A percentile compares a stretch with the other conserved stretches of the same genome.
phyloP scores from a whole-genome alignment of 1,139 yeast genomes.

The Blastobotrys aristatus region DNA sequence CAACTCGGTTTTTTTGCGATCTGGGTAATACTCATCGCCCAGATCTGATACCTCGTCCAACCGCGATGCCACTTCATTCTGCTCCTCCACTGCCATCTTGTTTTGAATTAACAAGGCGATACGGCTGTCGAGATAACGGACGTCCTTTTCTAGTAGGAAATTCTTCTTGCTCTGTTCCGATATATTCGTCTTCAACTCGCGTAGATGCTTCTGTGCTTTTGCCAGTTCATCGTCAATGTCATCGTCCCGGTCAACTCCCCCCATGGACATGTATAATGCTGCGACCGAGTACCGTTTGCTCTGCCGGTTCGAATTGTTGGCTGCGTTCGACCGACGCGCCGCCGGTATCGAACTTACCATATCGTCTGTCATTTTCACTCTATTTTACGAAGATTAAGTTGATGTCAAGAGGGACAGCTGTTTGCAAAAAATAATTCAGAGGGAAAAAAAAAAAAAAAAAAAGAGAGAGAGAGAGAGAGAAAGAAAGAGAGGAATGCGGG shows the following conservation, averaged over 20 bases:
- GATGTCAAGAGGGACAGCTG: background rate
- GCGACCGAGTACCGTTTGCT: conserved; percentile 37
- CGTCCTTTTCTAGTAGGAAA: conserved; percentile 39
- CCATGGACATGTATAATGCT: conserved; percentile 37
- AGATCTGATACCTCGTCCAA: conserved; percentile 25
- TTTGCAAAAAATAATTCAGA: background rate
- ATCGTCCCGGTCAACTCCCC: conserved; percentile 37
- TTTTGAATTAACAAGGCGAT: conserved; percentile 40
- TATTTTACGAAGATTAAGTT: background rate
- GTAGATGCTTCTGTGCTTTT: conserved; percentile 34
- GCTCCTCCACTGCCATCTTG: conserved; percentile 39
- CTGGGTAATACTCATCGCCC: conserved; percentile 26
- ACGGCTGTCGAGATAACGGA: conserved; percentile 38
- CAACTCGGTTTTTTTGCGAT: conserved; percentile 31
- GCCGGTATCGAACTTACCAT: background rate
- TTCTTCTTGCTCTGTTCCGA: conserved; percentile 38
- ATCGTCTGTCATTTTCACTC: conserved; percentile 6
- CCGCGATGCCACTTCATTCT: conserved; percentile 35
- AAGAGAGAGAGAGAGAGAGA: background rate
- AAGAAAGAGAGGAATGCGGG: background rate
- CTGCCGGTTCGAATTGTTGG: conserved; percentile 28
- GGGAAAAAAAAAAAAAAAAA: background rate
- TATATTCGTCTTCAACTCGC: conserved; percentile 35
- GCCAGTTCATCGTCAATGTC: conserved; percentile 38
- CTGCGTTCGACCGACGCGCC: conserved; percentile 14